These are phyloP conservation scores for Daedalea quercina DNA, from an alignment of 768 basidiomycete species.

Conservation along the genomic window DNA sequence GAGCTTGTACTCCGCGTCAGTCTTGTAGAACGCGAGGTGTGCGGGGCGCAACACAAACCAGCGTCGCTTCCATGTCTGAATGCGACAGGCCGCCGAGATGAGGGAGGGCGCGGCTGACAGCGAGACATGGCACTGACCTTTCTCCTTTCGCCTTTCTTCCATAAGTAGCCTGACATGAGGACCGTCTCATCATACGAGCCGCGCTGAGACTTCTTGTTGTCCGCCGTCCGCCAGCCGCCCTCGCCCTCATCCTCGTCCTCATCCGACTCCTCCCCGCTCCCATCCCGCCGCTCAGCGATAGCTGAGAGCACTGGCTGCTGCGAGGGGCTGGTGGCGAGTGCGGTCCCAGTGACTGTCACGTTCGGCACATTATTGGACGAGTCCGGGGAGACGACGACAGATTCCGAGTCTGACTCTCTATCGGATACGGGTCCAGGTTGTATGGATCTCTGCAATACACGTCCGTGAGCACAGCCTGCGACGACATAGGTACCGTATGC, in stretches of 20 bases:
- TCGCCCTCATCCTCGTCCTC: conserved; percentile 66
- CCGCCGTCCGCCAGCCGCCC: conserved; percentile 57
- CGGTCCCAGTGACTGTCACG: conserved; percentile 13
- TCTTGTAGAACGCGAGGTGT: conserved; percentile 96
- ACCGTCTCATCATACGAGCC: conserved; percentile 60
- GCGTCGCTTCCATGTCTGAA: conserved; percentile 95
- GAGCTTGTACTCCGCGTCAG: conserved; percentile 87
- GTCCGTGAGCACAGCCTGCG: conserved; percentile 1
- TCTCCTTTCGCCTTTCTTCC: conserved; percentile 96
- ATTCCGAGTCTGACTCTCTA: conserved; percentile 86
- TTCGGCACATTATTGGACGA: conserved; percentile 31
- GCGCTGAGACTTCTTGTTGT: conserved; percentile 34
- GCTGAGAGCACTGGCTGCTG: conserved; percentile 55
- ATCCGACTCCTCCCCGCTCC: conserved; percentile 72
- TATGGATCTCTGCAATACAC: conserved; percentile 22
- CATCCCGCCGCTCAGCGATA: conserved; percentile 68
- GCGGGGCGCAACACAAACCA: conserved; percentile 95
- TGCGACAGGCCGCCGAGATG: not conserved
- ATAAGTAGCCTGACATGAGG: conserved; percentile 88
- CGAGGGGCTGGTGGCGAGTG: conserved; percentile 25
- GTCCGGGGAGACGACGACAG: conserved; percentile 52
- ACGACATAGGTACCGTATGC: not conserved
- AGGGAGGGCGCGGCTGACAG: not conserved
- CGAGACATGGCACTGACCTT: conserved; percentile 58
- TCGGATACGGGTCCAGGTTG: conserved; percentile 46